These are phyloP conservation scores for Cyathus striatus DNA, from an alignment of 768 basidiomycete genomes.

Conservation along the genomic window DNA sequence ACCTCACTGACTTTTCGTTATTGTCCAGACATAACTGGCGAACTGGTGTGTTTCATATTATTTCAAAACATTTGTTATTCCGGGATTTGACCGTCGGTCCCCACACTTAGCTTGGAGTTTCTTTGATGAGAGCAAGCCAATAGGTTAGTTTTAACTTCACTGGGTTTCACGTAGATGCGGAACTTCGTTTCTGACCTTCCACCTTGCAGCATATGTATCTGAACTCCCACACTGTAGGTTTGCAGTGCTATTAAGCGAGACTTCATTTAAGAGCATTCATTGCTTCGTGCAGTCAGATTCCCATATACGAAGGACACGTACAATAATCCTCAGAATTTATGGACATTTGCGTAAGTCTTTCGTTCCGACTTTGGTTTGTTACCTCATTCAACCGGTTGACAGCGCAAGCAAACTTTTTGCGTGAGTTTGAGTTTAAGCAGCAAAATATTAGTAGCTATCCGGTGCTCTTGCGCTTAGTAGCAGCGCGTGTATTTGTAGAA, in stretches of 20 bases:
- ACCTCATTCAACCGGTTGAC: conserved; percentile 1
- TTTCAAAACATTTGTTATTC: too few relatives aligned
- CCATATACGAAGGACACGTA: conserved; percentile 58
- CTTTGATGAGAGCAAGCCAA: conserved; percentile 32
- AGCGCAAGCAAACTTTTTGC: conserved; percentile 4
- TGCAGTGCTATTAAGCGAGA: too few relatives aligned
- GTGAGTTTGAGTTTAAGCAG: too few relatives aligned
- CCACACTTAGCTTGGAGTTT: conserved; percentile 39
- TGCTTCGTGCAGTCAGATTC: conserved; percentile 42
- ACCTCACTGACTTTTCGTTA: neutral
- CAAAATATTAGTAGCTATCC: too few relatives aligned
- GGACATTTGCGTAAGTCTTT: conserved; percentile 55
- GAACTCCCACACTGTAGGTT: conserved; percentile 28
- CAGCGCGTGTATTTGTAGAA: too few relatives aligned
- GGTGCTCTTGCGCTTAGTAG: too few relatives aligned
- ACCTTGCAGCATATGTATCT: conserved; percentile 33
- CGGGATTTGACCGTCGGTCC: too few relatives aligned
- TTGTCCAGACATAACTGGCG: conserved; percentile 40
- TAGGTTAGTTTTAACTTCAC: conserved; percentile 22
- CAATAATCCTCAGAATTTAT: conserved; percentile 58
- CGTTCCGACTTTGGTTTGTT: conserved; percentile 6
- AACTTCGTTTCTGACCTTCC: too few relatives aligned
- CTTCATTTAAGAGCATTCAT: neutral
- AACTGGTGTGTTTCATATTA: conserved; percentile 24
- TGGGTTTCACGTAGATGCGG: too few relatives aligned